A percentile compares a stretch with the other conserved stretches of the same genome.
Conservation (phyloP, 768 basidiomycete species). For the Suillus decipiens region DNA sequence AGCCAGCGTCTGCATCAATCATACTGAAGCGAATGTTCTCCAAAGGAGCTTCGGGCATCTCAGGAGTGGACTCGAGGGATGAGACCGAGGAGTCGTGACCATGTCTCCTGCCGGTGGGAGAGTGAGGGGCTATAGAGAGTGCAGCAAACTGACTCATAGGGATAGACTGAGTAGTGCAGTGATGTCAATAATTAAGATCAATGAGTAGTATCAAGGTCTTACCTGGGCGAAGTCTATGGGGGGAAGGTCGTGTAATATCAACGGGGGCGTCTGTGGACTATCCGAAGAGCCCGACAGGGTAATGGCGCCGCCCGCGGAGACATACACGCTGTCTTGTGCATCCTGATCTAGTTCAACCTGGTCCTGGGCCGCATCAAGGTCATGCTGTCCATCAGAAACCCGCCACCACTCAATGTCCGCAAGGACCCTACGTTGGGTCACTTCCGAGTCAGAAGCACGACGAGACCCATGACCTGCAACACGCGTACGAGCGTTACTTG, state of each 20-base stretch:
- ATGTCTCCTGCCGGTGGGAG: constrained; percentile 45
- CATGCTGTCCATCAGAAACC: constrained; percentile 70
- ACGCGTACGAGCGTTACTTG: constrained; percentile 40
- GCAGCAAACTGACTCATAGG: constrained; percentile 51
- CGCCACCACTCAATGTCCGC: constrained; percentile 91
- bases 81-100: constrained; percentile 50
- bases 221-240: constrained; percentile 30
- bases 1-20: constrained; percentile 40
- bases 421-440: constrained; percentile 64
- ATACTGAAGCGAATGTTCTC: constrained; percentile 41
- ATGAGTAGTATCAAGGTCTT: background rate
- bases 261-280: constrained; percentile 38
- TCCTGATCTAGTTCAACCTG: constrained; percentile 21
- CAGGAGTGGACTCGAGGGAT: constrained; percentile 61
- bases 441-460: constrained; percentile 71
- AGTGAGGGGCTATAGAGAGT: constrained; percentile 57
- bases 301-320: constrained; percentile 28
- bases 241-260: constrained; percentile 21
- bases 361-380: constrained; percentile 37
- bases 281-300: constrained; percentile 40
- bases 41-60: constrained; percentile 39
- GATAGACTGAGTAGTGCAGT: constrained; percentile 25
- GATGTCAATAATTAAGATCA: constrained; percentile 5
- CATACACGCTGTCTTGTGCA: constrained; percentile 11
- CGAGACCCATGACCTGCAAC: constrained; percentile 41